phyloP scores from a whole-genome alignment of 2,329 filamentous ascomycete species.

The Trichoderma endophyticum region DNA sequence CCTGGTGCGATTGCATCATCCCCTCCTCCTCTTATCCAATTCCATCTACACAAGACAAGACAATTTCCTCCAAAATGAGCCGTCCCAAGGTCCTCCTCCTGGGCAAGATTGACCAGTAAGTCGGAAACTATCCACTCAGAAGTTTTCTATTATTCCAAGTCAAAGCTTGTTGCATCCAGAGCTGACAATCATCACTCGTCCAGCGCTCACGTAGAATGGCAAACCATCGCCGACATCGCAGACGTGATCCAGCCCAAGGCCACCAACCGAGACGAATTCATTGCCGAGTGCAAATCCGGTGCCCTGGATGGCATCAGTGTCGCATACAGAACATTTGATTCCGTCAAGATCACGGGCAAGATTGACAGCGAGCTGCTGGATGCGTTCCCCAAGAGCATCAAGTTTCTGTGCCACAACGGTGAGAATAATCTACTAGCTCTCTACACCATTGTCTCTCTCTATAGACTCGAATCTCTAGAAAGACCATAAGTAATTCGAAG shows the following conservation, averaged over 20 bases:
- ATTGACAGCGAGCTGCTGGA: constrained; percentile 69
- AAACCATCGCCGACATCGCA: constrained; percentile 57
- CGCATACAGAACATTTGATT: constrained; percentile 69
- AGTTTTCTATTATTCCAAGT: background rate
- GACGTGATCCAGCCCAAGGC: constrained; percentile 63
- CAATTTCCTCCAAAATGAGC: constrained; percentile 23
- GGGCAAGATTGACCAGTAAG: constrained; percentile 40
- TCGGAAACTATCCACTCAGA: background rate
- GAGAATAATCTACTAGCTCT: constrained; percentile 18
- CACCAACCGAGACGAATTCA: constrained; percentile 62
- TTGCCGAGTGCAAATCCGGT: constrained; percentile 64
- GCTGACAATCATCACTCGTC: background rate
- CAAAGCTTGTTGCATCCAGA: background rate
- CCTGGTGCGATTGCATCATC: background rate
- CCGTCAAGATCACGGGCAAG: constrained; percentile 60
- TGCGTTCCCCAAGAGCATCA: constrained; percentile 50
- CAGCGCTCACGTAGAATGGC: constrained; percentile 63
- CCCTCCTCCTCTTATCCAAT: background rate
- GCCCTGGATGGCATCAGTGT: constrained; percentile 62
- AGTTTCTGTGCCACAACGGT: constrained; percentile 62
- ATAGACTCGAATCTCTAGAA: background rate
- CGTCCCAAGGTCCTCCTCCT: constrained; percentile 39
- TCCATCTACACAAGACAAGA: background rate
- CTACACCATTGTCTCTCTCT: background rate
- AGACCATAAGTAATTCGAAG: no score